These are phyloP conservation scores for Diaporthe citri DNA, from an alignment of 2,329 filamentous ascomycete species.

Conservation along the genomic window DNA sequence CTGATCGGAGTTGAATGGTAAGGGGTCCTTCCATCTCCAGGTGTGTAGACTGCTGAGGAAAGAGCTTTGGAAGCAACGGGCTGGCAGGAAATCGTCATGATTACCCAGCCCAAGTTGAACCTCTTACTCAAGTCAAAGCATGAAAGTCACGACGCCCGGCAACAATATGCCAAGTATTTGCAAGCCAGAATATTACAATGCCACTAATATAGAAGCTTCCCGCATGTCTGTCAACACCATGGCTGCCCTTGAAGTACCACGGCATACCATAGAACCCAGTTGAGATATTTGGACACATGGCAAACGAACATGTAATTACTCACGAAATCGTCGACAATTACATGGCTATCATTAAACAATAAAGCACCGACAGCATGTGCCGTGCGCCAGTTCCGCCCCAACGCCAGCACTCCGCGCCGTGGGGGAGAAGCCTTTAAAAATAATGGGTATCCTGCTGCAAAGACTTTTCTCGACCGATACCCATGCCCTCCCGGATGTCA, in stretches of 20 bases:
- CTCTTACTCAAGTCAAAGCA: not conserved
- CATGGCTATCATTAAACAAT: conserved; percentile 12
- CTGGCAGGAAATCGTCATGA: not conserved
- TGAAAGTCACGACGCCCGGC: not conserved
- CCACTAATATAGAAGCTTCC: not conserved
- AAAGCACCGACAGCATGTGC: not conserved
- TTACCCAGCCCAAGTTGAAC: not conserved
- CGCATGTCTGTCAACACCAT: not conserved
- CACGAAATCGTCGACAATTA: not conserved
- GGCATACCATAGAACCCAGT: not conserved
- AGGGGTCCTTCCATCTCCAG: not conserved
- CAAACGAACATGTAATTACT: not conserved
- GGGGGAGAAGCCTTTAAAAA: not conserved
- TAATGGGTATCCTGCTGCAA: conserved; percentile 31
- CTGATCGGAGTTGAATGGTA: not conserved
- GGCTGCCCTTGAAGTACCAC: not conserved
- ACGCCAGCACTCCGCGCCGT: conserved; percentile 48
- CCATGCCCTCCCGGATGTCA: conserved; percentile 48
- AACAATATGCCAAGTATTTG: not conserved
- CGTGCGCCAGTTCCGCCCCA: conserved; percentile 45
- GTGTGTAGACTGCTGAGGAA: not conserved
- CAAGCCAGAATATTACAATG: not conserved
- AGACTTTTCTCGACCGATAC: conserved; percentile 30
- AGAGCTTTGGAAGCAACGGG: too few relatives aligned
- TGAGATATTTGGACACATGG: not conserved